Conservation (phyloP, 352 stramenopile genomes). For the Globisporangium rhizosaccharum region DNA sequence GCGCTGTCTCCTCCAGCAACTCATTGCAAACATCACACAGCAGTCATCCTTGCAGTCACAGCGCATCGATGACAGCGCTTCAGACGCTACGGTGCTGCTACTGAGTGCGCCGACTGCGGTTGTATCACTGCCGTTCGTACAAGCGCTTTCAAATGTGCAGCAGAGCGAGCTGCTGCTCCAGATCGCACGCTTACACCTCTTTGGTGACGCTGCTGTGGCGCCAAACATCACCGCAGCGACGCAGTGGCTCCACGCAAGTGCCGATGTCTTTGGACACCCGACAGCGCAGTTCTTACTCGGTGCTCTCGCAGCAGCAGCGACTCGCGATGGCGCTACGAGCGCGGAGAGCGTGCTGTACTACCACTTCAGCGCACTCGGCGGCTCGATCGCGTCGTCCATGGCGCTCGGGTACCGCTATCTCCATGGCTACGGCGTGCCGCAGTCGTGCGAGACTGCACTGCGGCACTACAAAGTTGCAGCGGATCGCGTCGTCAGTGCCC, state of each 20-base stretch:
- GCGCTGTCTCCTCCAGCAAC: constrained; percentile 4
- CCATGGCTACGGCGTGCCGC: constrained; percentile 41
- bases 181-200: constrained; percentile 35
- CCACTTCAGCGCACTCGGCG: constrained; percentile 45
- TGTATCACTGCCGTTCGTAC: constrained; percentile 20
- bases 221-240: constrained; percentile 18
- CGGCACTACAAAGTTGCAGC: constrained; percentile 75
- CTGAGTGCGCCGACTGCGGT: constrained; percentile 7
- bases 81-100: not conserved
- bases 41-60: not conserved
- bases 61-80: not conserved
- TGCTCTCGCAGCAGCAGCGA: constrained; percentile 15
- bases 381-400: constrained; percentile 42
- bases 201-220: constrained; percentile 9
- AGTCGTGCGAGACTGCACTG: constrained; percentile 51
- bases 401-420: constrained; percentile 65
- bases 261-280: constrained; percentile 15
- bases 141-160: constrained; percentile 15
- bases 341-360: constrained; percentile 37
- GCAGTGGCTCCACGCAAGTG: constrained; percentile 38
- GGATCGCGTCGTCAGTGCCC: constrained; percentile 31
- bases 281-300: constrained; percentile 47
- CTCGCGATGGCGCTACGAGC: not conserved
- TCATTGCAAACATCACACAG: constrained; percentile 5
- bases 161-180: constrained; percentile 25